Conservation (phyloP, 345 rosid genomes). For the Rhizophora mangle region DNA sequence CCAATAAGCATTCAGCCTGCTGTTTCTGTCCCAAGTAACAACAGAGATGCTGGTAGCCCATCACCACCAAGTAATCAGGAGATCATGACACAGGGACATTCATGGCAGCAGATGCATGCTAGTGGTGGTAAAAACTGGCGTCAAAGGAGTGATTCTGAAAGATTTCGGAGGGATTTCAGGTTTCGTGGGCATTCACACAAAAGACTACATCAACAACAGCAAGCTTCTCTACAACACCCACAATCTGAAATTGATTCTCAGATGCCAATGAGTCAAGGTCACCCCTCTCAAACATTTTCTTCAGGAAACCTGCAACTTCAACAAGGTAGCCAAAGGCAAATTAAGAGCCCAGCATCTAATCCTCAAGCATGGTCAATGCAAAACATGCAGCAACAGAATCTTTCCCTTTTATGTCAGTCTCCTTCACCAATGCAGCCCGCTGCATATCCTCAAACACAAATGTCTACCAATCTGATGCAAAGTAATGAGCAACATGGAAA, state of each 20-base stretch:
- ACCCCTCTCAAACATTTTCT: constrained; percentile 27
- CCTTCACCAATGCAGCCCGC: constrained; percentile 33
- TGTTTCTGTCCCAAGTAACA: constrained; percentile 40
- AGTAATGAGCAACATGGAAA: constrained; percentile 42
- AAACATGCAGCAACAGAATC: constrained; percentile 41
- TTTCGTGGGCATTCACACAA: constrained; percentile 42
- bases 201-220: constrained; percentile 36
- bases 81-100: constrained; percentile 11
- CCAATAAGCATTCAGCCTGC: constrained; percentile 34
- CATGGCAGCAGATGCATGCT: constrained; percentile 17
- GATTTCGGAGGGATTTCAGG: constrained; percentile 42
- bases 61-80: constrained; percentile 33
- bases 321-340: constrained; percentile 32
- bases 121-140: constrained; percentile 32
- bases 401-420: constrained; percentile 30
- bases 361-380: constrained; percentile 38
- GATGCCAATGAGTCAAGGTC: constrained; percentile 24
- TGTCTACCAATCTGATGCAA: constrained; percentile 42
- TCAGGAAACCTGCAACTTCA: constrained; percentile 22
- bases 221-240: constrained; percentile 29
- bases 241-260: constrained; percentile 28
- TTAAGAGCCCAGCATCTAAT: constrained; percentile 25
- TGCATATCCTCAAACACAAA: constrained; percentile 42
- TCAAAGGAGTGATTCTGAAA: constrained; percentile 35
- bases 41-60: constrained; percentile 25